These are phyloP conservation scores for Zygotorulaspora danielsina DNA, from an alignment of 805 yeast genomes.

Conservation along the genomic window DNA sequence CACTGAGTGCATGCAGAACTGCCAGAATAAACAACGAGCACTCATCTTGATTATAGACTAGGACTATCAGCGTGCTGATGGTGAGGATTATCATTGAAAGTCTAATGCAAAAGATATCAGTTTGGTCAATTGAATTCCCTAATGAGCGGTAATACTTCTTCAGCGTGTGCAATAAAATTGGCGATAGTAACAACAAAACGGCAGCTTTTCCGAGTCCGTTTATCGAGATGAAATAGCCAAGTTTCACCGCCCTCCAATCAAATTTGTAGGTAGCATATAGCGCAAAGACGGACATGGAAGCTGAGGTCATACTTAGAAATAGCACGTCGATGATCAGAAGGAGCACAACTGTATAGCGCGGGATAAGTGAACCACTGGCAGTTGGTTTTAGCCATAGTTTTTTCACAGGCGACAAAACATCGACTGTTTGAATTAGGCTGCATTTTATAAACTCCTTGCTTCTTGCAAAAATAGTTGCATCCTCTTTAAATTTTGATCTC, in stretches of 20 bases:
- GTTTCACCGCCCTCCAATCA: conserved; percentile 49
- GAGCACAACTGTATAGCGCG: conserved; percentile 46
- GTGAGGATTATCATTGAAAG: conserved; percentile 37
- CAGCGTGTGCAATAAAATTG: conserved; percentile 41
- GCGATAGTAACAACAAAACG: conserved; percentile 48
- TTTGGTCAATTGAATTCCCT: conserved; percentile 46
- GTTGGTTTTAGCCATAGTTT: conserved; percentile 46
- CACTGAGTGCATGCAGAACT: conserved; percentile 44
- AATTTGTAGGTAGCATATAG: conserved; percentile 52
- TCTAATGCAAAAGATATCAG: conserved; percentile 42
- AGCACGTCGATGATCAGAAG: conserved; percentile 48
- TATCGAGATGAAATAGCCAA: conserved; percentile 55
- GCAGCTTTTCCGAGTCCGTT: conserved; percentile 48
- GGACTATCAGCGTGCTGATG: conserved; percentile 35
- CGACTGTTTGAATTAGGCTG: conserved; percentile 19
- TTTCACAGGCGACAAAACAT: conserved; percentile 46
- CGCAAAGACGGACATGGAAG: conserved; percentile 41
- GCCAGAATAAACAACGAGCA: conserved; percentile 32
- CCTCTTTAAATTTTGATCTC: conserved; percentile 28
- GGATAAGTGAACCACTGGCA: conserved; percentile 29
- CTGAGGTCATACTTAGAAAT: conserved; percentile 39
- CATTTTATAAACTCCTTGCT: conserved; percentile 9
- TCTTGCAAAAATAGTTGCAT: conserved; percentile 2
- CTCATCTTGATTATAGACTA: conserved; percentile 13
- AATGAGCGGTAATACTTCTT: conserved; percentile 36